A percentile compares a stretch with the other conserved stretches of the same genome.
These are phyloP conservation scores for Brassica juncea DNA, from an alignment of 345 rosid genomes.

Conservation along the genomic window DNA sequence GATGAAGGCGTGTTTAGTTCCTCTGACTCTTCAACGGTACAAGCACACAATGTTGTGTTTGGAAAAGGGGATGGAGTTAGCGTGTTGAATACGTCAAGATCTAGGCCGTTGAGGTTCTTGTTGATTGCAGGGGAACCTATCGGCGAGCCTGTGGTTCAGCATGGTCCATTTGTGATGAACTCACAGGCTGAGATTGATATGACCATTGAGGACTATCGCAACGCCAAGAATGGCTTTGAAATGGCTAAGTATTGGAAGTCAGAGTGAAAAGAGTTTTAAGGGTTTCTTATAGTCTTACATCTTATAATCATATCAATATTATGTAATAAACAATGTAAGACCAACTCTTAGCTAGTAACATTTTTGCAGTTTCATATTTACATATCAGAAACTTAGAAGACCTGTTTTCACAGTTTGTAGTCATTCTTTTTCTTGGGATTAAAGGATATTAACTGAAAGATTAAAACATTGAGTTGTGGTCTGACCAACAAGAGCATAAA, in stretches of 20 bases:
- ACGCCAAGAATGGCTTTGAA: background rate
- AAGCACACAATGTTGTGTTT: slow-evolving; percentile 56
- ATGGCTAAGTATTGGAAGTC: background rate
- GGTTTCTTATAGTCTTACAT: background rate
- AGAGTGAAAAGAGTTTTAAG: background rate
- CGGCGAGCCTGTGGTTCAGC: slow-evolving; percentile 71
- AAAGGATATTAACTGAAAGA: background rate
- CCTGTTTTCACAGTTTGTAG: background rate
- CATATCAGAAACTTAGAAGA: background rate
- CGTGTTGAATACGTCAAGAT: slow-evolving; percentile 54
- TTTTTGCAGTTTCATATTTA: too few relatives aligned
- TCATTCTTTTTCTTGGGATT: background rate
- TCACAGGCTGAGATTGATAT: slow-evolving; percentile 71
- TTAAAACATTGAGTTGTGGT: background rate
- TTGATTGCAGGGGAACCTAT: slow-evolving; percentile 76
- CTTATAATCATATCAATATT: background rate
- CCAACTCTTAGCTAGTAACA: too few relatives aligned
- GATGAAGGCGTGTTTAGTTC: slow-evolving; percentile 60
- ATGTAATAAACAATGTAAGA: background rate
- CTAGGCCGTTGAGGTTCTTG: slow-evolving; percentile 58
- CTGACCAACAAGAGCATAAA: background rate
- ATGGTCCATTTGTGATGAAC: slow-evolving; percentile 92
- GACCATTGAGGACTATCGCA: slow-evolving; percentile 54
- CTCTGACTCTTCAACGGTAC: slow-evolving; percentile 36
- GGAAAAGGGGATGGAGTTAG: slow-evolving; percentile 62